Evolutionary conservation across 805 yeast species (phyloP), one percentile per base, ranked within the genome.

Genomic region (Osmozyma mogii): DNA sequence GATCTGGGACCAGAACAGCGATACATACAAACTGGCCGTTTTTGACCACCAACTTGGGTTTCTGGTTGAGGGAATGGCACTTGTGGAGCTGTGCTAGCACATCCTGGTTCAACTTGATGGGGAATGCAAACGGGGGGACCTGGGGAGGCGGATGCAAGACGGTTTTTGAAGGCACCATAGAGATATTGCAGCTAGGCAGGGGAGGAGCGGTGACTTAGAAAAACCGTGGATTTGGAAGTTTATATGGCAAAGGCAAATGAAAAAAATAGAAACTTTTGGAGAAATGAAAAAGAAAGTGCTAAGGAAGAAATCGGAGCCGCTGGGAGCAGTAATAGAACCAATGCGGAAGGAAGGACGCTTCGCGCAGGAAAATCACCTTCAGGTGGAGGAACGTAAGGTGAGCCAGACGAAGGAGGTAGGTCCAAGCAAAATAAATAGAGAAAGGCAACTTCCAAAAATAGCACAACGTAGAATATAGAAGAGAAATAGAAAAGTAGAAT

Each of bases 1-100:
- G 11, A 15, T 11, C 11, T 14, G n/a, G 21, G 9, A 9, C 20
- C 9, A 11, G 9, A 4, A 15, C 5, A 9, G 25, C 4, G 14
- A 22, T 41, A 52, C 61, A 32, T 53, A 54, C 58, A 32, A 46
- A 53, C 27, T 43, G 36, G 17, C 67, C 68, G 35, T 59, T 40
- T 32, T 56, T 53, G 21, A 62, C 65, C 24, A 62, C 41, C 27
- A 62, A 43, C 41, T 54, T 58, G 20, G 63, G 56, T 14, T 28
- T 34, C 17, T 17, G 19, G 23, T 25, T 19, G 13, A 47, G 35
- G 5, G 34, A 25, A 11, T 32, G 37, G 21, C 47, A 31, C 20
- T 45, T 36, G 13, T 46, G 43, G 27, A 60, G 41, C 23, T 52
- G 54, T 25, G 35, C 36, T 25, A 58, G 25, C 12, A 57, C 41